Base-by-base conservation (phyloP, 2,329 filamentous ascomycete genomes). In the Fusarium mexicanum region DNA sequence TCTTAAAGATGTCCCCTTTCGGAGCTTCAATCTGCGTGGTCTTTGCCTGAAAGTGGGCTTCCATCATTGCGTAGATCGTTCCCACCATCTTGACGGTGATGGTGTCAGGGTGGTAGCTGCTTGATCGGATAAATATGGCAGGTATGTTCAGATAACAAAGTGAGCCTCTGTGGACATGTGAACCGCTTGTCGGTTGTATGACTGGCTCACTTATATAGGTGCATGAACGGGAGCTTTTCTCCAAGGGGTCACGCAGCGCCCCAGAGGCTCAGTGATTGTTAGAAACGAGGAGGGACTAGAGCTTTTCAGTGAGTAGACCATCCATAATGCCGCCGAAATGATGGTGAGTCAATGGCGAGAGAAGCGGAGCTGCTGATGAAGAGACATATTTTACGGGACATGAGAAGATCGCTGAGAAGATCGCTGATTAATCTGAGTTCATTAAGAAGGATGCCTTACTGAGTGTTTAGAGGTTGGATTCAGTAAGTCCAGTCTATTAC, bases 391-490 rank as follows among this genome's bases (percentile, higher is more conserved):
- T 35, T 0, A 17, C 0, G 35, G 17, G 35, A 18, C 9, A 37
- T 37, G 17, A 37, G 1, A 18, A 37, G 4, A 10, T 1, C 17
- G 1, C 35, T 37, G 17, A 37, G 1, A 18, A 37, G 4, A 10
- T 1, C 17, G 1, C 35, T 0, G 17, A 9, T 3, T 37, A 37
- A 10, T 37, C 16, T 37, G 0, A 1, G 17, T 37, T 37, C 9
- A 17, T 37, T 18, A 10, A 37, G 17, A 37, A 0, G 16, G 17
- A 37, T 37, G 1, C 6, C 17, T 17, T 37, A 10, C 2, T 18
- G 33, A 17, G 3, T 37, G 17, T 18, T 37, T 37, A 6, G 17
- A 18, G 17, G 1, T 2, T 37, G 17, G 9, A 18, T 9, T 37
- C 4, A 10, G 35, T 18, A 37, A 37, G 17, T 5, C 35, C 35